phyloP scores from a whole-genome alignment of 1,284 basidiomycete species.

The Rhodotorula mucilaginosa region DNA sequence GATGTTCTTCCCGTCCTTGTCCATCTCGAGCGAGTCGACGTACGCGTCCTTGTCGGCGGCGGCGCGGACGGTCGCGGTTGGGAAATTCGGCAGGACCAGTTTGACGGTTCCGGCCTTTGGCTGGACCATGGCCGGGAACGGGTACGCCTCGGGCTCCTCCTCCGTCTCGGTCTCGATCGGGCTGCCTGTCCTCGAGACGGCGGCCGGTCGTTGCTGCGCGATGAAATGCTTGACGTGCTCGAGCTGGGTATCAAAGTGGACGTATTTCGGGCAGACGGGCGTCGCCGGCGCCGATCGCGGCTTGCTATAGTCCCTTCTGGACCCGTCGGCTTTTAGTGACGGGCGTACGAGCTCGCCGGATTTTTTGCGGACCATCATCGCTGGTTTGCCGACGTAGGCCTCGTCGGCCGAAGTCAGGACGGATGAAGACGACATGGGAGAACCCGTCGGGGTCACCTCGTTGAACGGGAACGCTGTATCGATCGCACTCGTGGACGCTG shows the following conservation, averaged over 20 bases:
- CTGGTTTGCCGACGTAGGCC: constrained; percentile 13
- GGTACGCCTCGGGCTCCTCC: constrained; percentile 59
- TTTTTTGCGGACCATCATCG: constrained; percentile 71
- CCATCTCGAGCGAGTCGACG: constrained; percentile 59
- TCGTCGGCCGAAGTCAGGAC: constrained; percentile 18
- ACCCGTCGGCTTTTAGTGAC: constrained; percentile 69
- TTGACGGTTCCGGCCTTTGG: constrained; percentile 48
- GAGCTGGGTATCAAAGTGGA: constrained; percentile 88
- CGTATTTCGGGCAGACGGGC: constrained; percentile 69
- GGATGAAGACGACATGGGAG: constrained; percentile 10
- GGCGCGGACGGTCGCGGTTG: constrained; percentile 47
- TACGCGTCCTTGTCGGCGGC: constrained; percentile 53
- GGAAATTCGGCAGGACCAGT: constrained; percentile 55
- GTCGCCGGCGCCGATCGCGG: constrained; percentile 64
- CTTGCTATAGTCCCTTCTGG: constrained; percentile 47
- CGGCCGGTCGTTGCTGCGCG: constrained; percentile 86
- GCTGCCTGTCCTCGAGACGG: constrained; percentile 85
- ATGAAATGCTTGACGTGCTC: constrained; percentile 92
- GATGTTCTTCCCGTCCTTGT: constrained; percentile 62
- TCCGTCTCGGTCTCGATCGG: constrained; percentile 77
- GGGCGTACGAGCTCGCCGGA: constrained; percentile 89
- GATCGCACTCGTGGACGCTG: not conserved
- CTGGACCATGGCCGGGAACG: constrained; percentile 52
- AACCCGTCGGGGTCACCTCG: constrained; percentile 8
- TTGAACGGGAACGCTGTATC: constrained; percentile 16